A percentile compares a stretch with the other conserved stretches of the same genome.
These are phyloP conservation scores for Dimargaris cristalligena DNA, from an alignment of 192 early-diverging fungal genomes.

Conservation along the genomic window DNA sequence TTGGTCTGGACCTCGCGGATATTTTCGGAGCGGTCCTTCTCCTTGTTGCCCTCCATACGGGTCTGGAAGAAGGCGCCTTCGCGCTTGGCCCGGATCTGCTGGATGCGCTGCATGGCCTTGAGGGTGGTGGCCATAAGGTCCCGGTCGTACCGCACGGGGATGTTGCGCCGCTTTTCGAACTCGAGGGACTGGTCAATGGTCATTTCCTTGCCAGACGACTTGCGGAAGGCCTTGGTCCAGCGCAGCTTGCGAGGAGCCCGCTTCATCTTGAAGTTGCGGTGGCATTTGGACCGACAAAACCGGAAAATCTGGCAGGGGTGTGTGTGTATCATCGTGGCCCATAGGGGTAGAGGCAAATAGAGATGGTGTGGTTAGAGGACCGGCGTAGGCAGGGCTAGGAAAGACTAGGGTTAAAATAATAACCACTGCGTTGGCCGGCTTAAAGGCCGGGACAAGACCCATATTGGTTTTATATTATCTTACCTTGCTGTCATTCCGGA, in stretches of 20 bases:
- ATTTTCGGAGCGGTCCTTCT: constrained; percentile 57
- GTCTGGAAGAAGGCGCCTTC: constrained; percentile 89
- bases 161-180: constrained; percentile 96
- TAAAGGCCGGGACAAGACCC: too few relatives aligned
- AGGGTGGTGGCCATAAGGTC: constrained; percentile 92
- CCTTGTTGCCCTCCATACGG: constrained; percentile 76
- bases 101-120: constrained; percentile 96
- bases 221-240: constrained; percentile 99
- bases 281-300: constrained; percentile 97
- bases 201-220: constrained; percentile 99
- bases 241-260: constrained; percentile 97
- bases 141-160: constrained; percentile 94
- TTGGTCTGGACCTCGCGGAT: constrained; percentile 64
- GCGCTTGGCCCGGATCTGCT: constrained; percentile 84
- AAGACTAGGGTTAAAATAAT: too few relatives aligned
- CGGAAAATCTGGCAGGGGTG: constrained; percentile 74
- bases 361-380: too few relatives aligned
- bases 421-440: too few relatives aligned
- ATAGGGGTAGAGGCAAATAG: too few relatives aligned
- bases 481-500: constrained; percentile 94
- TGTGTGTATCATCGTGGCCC: too few relatives aligned
- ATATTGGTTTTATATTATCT: too few relatives aligned
- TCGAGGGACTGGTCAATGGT: constrained; percentile 92
- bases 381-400: too few relatives aligned
- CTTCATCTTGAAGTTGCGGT: constrained; percentile 99